A percentile compares a stretch with the other conserved stretches of the same genome.
Conservation (phyloP, 768 basidiomycete genomes). For the Gelatoporia subvermispora region DNA sequence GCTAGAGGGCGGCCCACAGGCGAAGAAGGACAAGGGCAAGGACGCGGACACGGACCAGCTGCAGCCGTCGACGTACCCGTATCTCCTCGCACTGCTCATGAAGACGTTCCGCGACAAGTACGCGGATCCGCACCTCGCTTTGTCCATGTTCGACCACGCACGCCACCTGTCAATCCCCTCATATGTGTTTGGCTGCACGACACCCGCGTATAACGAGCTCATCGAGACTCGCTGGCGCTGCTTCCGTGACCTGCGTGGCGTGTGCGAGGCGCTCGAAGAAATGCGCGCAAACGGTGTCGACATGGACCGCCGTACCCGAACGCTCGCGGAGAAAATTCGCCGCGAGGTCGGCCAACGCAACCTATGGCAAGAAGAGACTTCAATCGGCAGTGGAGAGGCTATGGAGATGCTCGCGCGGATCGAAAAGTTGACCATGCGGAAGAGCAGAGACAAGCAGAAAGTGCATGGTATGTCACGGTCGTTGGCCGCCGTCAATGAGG, state of each 20-base stretch:
- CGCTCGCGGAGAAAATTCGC: conserved; percentile 57
- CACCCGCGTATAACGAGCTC: conserved; percentile 83
- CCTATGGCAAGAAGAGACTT: conserved; percentile 45
- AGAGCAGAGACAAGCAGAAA: conserved; percentile 7
- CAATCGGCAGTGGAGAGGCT: conserved; percentile 44
- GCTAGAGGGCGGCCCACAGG: conserved; percentile 15
- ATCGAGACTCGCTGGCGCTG: conserved; percentile 80
- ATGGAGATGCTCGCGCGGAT: conserved; percentile 48
- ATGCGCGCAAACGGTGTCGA: conserved; percentile 79
- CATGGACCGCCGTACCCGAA: conserved; percentile 54
- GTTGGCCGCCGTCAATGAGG: conserved; percentile 24
- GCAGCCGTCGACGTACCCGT: conserved; percentile 66
- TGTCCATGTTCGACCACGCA: conserved; percentile 80
- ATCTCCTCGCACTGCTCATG: conserved; percentile 75
- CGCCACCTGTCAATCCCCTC: conserved; percentile 69
- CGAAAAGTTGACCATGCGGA: conserved; percentile 36
- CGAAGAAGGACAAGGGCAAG: conserved; percentile 12
- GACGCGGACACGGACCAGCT: conserved; percentile 29
- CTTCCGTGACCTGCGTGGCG: conserved; percentile 78
- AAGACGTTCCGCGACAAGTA: conserved; percentile 73
- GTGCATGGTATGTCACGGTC: conserved; percentile 9
- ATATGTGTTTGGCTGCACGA: conserved; percentile 88
- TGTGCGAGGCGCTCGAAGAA: conserved; percentile 69
- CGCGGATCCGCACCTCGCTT: conserved; percentile 71
- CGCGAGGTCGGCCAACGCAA: conserved; percentile 56